Evolutionary conservation across 164 flowering plant genomes (phyloP), one percentile per base, ranked within the genome.

Genomic region (Euptelea pleiosperma): DNA sequence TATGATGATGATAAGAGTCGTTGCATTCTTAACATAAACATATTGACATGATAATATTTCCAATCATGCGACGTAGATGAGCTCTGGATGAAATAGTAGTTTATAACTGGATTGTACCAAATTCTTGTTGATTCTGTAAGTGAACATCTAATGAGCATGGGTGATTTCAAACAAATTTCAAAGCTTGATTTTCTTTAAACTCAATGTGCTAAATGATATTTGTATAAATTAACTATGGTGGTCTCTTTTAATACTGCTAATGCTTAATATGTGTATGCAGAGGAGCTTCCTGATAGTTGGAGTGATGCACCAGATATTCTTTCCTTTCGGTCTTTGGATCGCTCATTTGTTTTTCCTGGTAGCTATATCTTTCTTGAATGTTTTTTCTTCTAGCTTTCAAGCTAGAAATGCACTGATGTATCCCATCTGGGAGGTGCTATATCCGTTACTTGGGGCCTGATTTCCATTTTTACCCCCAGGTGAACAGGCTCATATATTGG

Each of bases 341-440:
- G 99, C 48, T 76, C 79, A 52, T 93, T 93, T 77, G 88, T 90
- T 57, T 88, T 93, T 69, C 95, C 99, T 50, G 99, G 99, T 93
- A 72, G 34, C 29, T 47, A 22, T 31, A 57, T 63, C 46, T 51
- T 61, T 42, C 45, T 14, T 44, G 31, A 50, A 48, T 26, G 30
- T 45, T 46, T n/a, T 57, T 62, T 18, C 30, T 42, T 65, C 16
- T 19, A 37, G 46, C 46, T 54, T 63, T 67, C 52, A 35, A n/a
- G 21, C 8, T 29, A 41, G 24, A 41, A 31, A 41, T 40, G 24
- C 14, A 19, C 11, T 35, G 24, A 19, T 24, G 18, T 43, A 43
- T 7, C 33, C 39, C 7, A 18, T 8, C 15, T 33, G 55, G 16
- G 16, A 21, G 56, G 56, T 19, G 3, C 31, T 36, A 19, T 52